These are phyloP conservation scores for Myxozyma udenii DNA, from an alignment of 805 yeast species.

Conservation along the genomic window DNA sequence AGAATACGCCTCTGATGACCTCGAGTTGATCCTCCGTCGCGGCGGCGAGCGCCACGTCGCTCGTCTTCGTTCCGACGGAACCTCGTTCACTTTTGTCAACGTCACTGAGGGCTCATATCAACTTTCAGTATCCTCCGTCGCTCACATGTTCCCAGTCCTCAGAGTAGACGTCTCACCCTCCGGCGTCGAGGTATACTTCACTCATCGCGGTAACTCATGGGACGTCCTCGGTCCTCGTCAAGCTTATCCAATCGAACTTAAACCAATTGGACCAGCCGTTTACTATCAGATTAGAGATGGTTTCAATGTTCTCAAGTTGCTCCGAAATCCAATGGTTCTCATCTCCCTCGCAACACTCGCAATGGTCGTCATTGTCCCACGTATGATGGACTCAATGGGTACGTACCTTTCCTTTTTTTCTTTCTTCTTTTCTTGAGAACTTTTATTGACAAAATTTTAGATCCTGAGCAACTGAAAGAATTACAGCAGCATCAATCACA, in stretches of 20 bases:
- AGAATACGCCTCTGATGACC: too few species aligned
- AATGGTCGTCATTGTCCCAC: conserved; percentile 38
- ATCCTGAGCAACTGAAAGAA: conserved; percentile 39
- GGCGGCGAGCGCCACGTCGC: background rate
- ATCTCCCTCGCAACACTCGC: conserved; percentile 37
- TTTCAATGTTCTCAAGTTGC: conserved; percentile 35
- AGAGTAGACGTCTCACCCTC: conserved; percentile 28
- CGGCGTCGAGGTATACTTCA: conserved; percentile 33
- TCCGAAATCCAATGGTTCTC: conserved; percentile 40
- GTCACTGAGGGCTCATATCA: conserved; percentile 33
- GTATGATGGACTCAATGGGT: conserved; percentile 35
- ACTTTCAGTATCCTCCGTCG: conserved; percentile 29
- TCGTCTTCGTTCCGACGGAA: conserved; percentile 7
- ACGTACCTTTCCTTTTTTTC: background rate
- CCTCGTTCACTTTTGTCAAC: conserved; percentile 32
- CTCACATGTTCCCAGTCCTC: conserved; percentile 24
- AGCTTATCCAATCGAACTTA: conserved; percentile 36
- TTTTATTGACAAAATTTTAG: background rate
- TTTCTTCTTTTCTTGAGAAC: background rate
- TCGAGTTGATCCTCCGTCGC: background rate
- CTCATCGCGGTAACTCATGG: conserved; percentile 35
- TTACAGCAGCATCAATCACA: conserved; percentile 34
- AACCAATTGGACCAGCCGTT: conserved; percentile 31
- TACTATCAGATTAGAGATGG: conserved; percentile 34
- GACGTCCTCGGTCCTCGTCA: conserved; percentile 36